A percentile compares a stretch with the other conserved stretches of the same genome.
Conservation (phyloP, 2,329 filamentous ascomycete species). For the Penicillium sp. region DNA sequence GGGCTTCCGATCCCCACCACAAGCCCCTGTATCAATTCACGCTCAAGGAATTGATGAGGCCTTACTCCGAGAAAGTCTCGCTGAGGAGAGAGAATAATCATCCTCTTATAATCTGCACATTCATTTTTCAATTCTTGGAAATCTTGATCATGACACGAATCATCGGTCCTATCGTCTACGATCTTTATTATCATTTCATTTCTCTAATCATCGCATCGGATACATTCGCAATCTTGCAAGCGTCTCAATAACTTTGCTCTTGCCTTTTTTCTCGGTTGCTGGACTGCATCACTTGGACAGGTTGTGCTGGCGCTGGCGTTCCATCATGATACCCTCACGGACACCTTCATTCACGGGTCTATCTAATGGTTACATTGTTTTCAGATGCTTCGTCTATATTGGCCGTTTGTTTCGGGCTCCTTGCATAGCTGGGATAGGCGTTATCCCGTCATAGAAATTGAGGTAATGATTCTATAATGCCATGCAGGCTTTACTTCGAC, state of each 20-base stretch:
- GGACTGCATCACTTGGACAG: background rate
- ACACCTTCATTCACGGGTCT: background rate
- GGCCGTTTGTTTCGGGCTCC: too few species aligned
- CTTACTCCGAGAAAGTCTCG: conserved; percentile 56
- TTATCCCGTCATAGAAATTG: too few species aligned
- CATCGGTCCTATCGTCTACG: too few species aligned
- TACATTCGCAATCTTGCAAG: background rate
- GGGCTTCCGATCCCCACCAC: conserved; percentile 58
- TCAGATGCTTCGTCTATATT: too few species aligned
- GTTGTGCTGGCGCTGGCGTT: background rate
- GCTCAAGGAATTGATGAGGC: conserved; percentile 55
- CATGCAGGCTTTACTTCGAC: too few species aligned
- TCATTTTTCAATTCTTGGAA: conserved; percentile 1
- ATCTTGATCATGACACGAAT: too few species aligned
- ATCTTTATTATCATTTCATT: too few species aligned
- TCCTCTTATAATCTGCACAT: background rate
- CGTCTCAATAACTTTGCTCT: too few species aligned
- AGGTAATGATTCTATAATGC: too few species aligned
- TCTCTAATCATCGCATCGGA: background rate
- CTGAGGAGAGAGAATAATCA: conserved; percentile 33
- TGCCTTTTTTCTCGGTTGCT: background rate
- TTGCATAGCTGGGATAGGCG: too few species aligned
- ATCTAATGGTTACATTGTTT: too few species aligned
- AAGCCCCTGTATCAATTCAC: conserved; percentile 53
- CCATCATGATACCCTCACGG: conserved; percentile 1